Conservation (phyloP, 2,329 filamentous ascomycete genomes). For the Hypoxylon sp. region DNA sequence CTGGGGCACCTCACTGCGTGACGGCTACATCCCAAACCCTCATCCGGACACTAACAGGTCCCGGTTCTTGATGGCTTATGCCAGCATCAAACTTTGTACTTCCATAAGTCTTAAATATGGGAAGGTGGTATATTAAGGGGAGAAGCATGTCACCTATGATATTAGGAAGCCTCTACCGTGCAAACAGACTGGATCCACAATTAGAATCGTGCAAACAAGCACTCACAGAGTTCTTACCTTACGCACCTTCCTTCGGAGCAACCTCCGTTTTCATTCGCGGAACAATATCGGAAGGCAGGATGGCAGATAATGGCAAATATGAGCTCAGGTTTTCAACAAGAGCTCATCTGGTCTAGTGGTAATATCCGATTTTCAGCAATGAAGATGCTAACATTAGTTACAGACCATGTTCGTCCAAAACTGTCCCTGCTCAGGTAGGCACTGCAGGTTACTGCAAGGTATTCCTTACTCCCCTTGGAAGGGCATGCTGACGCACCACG, state of each 20-base stretch:
- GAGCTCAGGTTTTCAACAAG: neutral
- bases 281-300: neutral
- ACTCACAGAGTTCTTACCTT: neutral
- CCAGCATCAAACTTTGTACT: neutral
- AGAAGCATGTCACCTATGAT: neutral
- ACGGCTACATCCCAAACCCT: neutral
- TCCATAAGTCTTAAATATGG: neutral
- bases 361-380: constrained; percentile 1
- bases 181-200: neutral
- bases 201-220: neutral
- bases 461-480: constrained; percentile 3
- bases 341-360: constrained; percentile 30
- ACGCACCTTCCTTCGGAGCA: neutral
- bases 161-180: neutral
- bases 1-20: neutral
- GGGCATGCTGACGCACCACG: constrained; percentile 7
- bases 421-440: constrained; percentile 17
- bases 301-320: neutral
- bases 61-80: neutral
- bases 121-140: neutral
- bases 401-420: constrained; percentile 11
- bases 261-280: neutral
- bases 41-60: neutral
- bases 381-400: constrained; percentile 6
- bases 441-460: constrained; percentile 26